Conservation (phyloP, 106 monocot species). For the Apostasia shenzhenica region DNA sequence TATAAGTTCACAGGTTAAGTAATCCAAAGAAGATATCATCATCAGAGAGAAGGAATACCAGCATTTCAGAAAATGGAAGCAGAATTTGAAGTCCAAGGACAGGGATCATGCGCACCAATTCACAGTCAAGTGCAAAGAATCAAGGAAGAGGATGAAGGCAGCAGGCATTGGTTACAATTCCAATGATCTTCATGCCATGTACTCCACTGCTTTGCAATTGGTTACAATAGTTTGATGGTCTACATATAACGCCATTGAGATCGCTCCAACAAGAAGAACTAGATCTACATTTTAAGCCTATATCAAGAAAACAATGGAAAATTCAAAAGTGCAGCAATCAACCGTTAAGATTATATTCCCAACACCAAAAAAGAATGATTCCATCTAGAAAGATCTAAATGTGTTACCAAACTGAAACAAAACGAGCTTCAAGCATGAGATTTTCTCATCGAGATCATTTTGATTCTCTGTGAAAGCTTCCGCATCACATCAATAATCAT, state of each 20-base stretch:
- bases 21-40: not conserved
- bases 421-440: slow-evolving; percentile 13
- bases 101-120: not conserved
- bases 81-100: slow-evolving; percentile 10
- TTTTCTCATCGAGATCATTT: slow-evolving; percentile 33
- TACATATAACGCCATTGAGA: too few relatives aligned
- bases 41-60: not conserved
- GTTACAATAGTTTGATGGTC: too few relatives aligned
- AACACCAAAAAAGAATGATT: too few relatives aligned
- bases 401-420: not conserved
- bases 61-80: not conserved
- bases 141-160: slow-evolving; percentile 29
- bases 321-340: too few relatives aligned
- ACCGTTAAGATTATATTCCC: too few relatives aligned
- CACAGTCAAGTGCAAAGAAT: slow-evolving; percentile 35
- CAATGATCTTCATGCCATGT: not conserved
- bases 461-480: slow-evolving; percentile 60
- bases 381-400: too few relatives aligned
- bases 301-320: not conserved
- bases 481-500: slow-evolving; percentile 76
- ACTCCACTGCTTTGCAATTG: not conserved
- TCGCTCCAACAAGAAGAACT: too few relatives aligned
- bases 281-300: not conserved
- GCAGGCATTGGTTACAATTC: slow-evolving; percentile 13
- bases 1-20: not conserved